Base-by-base conservation (phyloP, 2,329 filamentous ascomycete species). In the Penicillium brevicompactum region DNA sequence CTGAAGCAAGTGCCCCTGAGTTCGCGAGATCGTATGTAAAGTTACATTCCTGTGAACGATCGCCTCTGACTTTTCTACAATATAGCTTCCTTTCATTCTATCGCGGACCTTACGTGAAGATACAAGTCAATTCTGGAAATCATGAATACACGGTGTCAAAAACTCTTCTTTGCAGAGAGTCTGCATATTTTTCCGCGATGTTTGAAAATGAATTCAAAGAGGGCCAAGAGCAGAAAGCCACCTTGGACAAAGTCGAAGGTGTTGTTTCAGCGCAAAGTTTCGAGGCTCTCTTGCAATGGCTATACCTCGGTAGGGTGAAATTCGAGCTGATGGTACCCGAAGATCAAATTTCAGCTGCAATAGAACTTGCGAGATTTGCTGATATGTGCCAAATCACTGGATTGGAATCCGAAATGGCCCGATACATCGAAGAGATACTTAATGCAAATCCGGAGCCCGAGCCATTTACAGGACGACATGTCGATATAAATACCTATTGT, bases 311-410 rank as follows among this genome's bases (percentile, higher is more conserved):
- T 14, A n/a, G 18, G 1, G 8, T 57, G 13, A 27, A 27, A 1
- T 46, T 60, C 2, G 45, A 32, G 5, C 13, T 45, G 2, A 18
- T 42, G 24, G 21, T 21, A 8, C 46, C 31, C 9, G n/a, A 4
- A 27, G 51, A 51, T 8, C 32, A 27, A 2, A 56, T 60, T 11
- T 51, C 55, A 13, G 46, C 41, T 5, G 4, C 43, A 4, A 56
- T 60, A 2, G 56, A 61, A 34, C 22, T 61, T 4, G 56, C 51
- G 13, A 46, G 51, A 9, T 46, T 59, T 16, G 55, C 49, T 1
- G 51, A 53, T 5, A 55, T 49, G 49, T 46, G 44, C 11, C 13
- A 10, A 21, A 45, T 59, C 11, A 24, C 2, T 10, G 51, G 14
- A 2, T 13, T 53, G 4, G 30, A 41, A n/a, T 11, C 14, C n/a